A percentile compares a stretch with the other conserved stretches of the same genome.
Evolutionary conservation across 176 grass and related monocot species (phyloP).

Genomic region (Oryza officinalis): DNA sequence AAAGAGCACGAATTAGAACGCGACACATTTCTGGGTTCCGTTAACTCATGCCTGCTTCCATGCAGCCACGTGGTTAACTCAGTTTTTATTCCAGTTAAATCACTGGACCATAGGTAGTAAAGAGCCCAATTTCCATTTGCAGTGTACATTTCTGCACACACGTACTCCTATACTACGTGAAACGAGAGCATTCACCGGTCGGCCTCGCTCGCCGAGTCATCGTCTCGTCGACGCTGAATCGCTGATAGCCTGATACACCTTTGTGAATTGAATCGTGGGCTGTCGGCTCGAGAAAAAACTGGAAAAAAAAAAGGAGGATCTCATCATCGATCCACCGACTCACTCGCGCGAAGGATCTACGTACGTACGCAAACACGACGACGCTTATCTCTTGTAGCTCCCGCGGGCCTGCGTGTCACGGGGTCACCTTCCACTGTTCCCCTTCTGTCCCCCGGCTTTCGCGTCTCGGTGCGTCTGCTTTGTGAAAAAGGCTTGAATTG

Average conservation of each 20-base stretch:
- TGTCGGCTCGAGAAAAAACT: slow-evolving; percentile 20
- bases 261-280: neutral
- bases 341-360: neutral
- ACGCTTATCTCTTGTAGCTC: slow-evolving; percentile 17
- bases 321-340: neutral
- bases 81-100: neutral
- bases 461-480: slow-evolving; percentile 43
- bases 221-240: neutral
- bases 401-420: slow-evolving; percentile 14
- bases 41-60: neutral
- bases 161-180: neutral
- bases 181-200: neutral
- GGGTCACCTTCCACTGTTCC: slow-evolving; percentile 34
- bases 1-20: neutral
- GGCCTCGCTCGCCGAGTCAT: neutral
- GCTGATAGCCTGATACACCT: no score
- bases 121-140: neutral
- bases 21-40: neutral
- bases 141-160: neutral
- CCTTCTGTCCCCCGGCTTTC: neutral
- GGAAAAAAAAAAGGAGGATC: neutral
- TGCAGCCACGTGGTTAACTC: neutral
- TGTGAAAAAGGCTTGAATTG: neutral
- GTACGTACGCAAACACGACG: neutral
- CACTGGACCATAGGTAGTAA: neutral